These are phyloP conservation scores for Aspergillus calidoustus DNA, from an alignment of 2,329 filamentous ascomycete genomes.

Conservation along the genomic window DNA sequence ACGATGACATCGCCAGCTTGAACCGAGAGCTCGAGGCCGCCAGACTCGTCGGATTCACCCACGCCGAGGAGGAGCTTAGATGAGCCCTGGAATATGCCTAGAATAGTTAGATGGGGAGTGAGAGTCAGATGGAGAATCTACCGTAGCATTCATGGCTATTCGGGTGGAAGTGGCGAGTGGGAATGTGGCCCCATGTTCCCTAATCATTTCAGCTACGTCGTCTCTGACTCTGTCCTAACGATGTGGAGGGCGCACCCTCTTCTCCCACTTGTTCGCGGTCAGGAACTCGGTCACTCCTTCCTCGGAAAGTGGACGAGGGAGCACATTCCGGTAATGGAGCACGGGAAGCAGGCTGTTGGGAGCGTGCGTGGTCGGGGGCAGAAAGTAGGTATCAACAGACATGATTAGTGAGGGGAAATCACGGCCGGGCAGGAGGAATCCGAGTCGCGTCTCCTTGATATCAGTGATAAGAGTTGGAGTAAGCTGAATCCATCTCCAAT, in stretches of 20 bases:
- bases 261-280: too few species aligned
- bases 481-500: too few species aligned
- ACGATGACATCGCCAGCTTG: conserved; percentile 1
- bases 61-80: too few species aligned
- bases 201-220: neutral
- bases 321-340: neutral
- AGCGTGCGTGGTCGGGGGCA: neutral
- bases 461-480: too few species aligned
- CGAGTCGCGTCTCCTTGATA: too few species aligned
- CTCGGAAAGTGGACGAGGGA: too few species aligned
- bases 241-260: neutral
- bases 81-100: too few species aligned
- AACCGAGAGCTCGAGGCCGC: neutral
- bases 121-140: neutral
- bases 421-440: too few species aligned
- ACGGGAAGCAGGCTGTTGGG: neutral
- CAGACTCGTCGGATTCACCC: neutral
- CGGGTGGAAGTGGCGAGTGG: neutral
- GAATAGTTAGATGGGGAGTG: too few species aligned
- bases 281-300: too few species aligned
- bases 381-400: conserved; percentile 1
- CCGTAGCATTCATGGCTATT: conserved; percentile 2
- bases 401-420: neutral
- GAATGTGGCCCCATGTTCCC: conserved; percentile 4
- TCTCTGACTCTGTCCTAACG: too few species aligned